Evolutionary conservation across 1,284 basidiomycete species (phyloP).

Genomic region (Sutorius eximius): DNA sequence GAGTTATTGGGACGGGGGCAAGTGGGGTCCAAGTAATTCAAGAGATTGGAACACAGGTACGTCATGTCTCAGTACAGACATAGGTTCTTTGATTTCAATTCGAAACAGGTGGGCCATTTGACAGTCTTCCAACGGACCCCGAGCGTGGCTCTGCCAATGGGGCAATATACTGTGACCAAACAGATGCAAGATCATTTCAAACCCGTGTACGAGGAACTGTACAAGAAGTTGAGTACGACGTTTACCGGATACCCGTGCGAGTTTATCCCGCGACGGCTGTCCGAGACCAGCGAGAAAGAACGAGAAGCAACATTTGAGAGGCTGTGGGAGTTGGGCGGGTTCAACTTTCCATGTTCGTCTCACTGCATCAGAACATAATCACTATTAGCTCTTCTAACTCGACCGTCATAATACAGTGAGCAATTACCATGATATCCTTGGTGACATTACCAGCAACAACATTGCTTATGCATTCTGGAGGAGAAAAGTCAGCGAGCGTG

Average conservation of each 20-base stretch:
- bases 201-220: slow-evolving; percentile 7
- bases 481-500: slow-evolving; percentile 9
- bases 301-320: slow-evolving; percentile 10
- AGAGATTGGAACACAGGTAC: slow-evolving; percentile 16
- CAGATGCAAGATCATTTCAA: slow-evolving; percentile 16
- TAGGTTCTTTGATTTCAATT: not conserved
- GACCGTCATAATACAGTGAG: not conserved
- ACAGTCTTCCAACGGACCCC: slow-evolving; percentile 24
- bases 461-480: slow-evolving; percentile 16
- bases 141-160: slow-evolving; percentile 14
- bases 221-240: slow-evolving; percentile 2
- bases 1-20: slow-evolving; percentile 22
- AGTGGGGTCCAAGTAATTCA: slow-evolving; percentile 20
- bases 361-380: not conserved
- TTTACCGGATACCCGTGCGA: not conserved
- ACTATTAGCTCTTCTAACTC: not conserved
- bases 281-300: slow-evolving; percentile 10
- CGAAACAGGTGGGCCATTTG: slow-evolving; percentile 9
- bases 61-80: not conserved
- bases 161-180: slow-evolving; percentile 11
- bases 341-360: slow-evolving; percentile 9
- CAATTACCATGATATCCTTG: not conserved
- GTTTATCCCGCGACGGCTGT: not conserved
- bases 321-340: slow-evolving; percentile 11
- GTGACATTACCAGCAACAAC: slow-evolving; percentile 1